Conservation (phyloP, 352 stramenopile genomes). For the Phytophthora cryptogea region DNA sequence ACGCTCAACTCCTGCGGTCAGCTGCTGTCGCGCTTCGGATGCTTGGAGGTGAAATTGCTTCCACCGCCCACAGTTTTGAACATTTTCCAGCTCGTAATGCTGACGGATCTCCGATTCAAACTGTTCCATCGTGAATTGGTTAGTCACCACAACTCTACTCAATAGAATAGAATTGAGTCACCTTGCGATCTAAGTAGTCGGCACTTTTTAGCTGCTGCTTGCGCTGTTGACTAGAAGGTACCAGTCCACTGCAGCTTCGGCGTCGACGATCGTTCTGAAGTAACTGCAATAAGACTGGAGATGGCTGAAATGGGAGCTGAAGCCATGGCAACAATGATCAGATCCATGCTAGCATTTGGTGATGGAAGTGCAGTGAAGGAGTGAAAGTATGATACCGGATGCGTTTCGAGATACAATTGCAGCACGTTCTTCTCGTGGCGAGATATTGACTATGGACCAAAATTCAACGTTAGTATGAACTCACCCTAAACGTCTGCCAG, state of each 20-base stretch:
- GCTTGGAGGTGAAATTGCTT: conserved; percentile 51
- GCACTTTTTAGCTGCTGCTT: conserved; percentile 39
- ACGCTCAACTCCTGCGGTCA: conserved; percentile 36
- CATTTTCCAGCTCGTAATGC: conserved; percentile 60
- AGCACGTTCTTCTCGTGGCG: conserved; percentile 43
- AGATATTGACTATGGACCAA: conserved; percentile 16
- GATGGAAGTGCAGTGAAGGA: neutral
- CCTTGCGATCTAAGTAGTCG: conserved; percentile 62
- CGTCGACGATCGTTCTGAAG: conserved; percentile 43
- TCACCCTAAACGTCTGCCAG: neutral
- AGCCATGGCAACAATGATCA: neutral
- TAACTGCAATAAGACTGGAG: conserved; percentile 48
- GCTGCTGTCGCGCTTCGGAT: conserved; percentile 19
- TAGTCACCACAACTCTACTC: neutral
- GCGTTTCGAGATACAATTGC: conserved; percentile 52
- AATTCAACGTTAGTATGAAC: neutral
- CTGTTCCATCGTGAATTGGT: conserved; percentile 18
- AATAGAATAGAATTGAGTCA: conserved; percentile 9
- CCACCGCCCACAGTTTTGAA: conserved; percentile 52
- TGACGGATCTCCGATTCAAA: conserved; percentile 62
- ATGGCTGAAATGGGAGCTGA: conserved; percentile 61
- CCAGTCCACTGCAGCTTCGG: conserved; percentile 2
- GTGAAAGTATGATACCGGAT: conserved; percentile 29
- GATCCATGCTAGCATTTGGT: neutral
- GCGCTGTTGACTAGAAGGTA: conserved; percentile 28